Evolutionary conservation across 306 rosid genomes (phyloP), one percentile per base, ranked within the genome.

Genomic region (Medicago ruthenica): DNA sequence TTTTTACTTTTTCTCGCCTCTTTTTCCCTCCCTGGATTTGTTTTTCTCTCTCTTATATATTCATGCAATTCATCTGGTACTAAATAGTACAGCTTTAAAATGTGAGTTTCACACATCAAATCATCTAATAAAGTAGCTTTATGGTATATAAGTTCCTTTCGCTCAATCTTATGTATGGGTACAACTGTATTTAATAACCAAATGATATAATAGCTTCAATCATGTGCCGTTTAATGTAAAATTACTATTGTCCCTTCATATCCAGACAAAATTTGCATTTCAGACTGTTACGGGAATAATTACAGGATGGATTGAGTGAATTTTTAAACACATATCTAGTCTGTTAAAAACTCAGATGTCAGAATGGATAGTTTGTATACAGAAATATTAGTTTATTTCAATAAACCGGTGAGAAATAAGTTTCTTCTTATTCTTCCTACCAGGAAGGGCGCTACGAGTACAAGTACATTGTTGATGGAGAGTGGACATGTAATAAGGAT

Each of bases 381-480:
- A 14, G 15, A 67, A 59, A 62, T 51, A 14, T 27, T 71, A n/a
- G 31, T 61, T 37, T 42, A 47, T 62, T 60, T 63, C 34, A 13
- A 67, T 58, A 60, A 21, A 54, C 47, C 40, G 60, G 67, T 17
- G 59, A 64, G 53, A 21, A 60, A 45, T 15, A 63, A 80, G 18
- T 64, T 82, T 60, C n/a, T 74, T 61, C 42, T n/a, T 73, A 61
- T 55, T 51, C 53, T 45, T 21, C 64, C 62, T 80, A 54, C 80
- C 87, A 96, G 99, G 98, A 92, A 87, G 99, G 99, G 77, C 79
- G n/a, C 45, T 96, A 90, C 1, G 99, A 96, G 87, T 96, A 96
- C 83, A 96, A 96, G 88, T 96, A 92, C 83, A 85, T 96, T 21
- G 79, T 92, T 73, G 90, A 96, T 80, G 99, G 98, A 54, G 77